Evolutionary conservation across 257 asterid species (phyloP).

Genomic region (Echites panduratus): DNA sequence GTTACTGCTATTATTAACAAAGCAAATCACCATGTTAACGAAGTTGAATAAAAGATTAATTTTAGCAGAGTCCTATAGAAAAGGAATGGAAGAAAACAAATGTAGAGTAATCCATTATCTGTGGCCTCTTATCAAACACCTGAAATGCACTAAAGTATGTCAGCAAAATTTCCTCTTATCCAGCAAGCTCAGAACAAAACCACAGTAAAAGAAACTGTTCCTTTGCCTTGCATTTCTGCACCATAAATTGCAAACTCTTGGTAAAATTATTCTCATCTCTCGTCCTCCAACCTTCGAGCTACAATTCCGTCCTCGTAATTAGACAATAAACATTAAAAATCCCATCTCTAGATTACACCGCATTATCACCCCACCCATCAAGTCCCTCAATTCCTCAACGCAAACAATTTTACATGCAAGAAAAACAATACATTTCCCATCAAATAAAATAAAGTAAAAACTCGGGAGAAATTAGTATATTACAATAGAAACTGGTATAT

Average conservation of each 20-base stretch:
- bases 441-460: too few species aligned
- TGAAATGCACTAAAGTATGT: neutral
- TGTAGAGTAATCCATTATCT: neutral
- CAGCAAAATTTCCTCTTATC: neutral
- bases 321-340: neutral
- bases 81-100: neutral
- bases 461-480: too few species aligned
- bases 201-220: neutral
- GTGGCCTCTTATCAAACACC: neutral
- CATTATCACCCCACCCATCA: neutral
- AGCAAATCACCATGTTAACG: neutral
- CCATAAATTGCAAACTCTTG: neutral
- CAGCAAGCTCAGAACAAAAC: neutral
- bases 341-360: neutral
- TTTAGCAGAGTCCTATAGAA: neutral
- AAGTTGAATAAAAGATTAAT: neutral
- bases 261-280: neutral
- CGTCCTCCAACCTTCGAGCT: neutral
- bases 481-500: too few species aligned
- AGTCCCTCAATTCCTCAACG: too few species aligned
- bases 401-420: too few species aligned
- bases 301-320: neutral
- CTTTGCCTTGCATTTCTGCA: neutral
- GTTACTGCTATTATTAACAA: neutral
- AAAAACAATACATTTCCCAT: too few species aligned